Conservation (phyloP, 1,284 basidiomycete species). For the Athelia psychrophila region DNA sequence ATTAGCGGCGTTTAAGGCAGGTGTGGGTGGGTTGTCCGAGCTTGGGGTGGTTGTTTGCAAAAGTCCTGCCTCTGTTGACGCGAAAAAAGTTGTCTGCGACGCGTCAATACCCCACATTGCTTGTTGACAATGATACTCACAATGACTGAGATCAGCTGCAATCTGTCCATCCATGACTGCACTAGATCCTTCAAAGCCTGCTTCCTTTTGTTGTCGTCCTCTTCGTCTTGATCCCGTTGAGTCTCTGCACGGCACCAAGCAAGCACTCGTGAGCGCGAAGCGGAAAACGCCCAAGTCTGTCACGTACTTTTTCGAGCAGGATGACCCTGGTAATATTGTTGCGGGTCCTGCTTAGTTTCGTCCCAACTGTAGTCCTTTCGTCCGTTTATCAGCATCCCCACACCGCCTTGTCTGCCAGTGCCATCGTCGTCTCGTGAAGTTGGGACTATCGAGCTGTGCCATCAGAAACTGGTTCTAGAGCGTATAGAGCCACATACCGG, state of each 20-base stretch:
- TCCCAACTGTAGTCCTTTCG: background rate
- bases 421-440: background rate
- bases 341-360: background rate
- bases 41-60: slow-evolving; percentile 41
- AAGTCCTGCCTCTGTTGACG: slow-evolving; percentile 50
- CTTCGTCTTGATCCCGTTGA: slow-evolving; percentile 45
- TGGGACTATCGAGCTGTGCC: too few species aligned
- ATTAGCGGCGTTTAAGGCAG: slow-evolving; percentile 36
- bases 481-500: too few species aligned
- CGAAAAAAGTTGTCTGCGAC: slow-evolving; percentile 59
- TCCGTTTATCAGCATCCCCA: background rate
- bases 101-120: background rate
- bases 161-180: slow-evolving; percentile 57
- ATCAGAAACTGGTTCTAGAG: too few species aligned
- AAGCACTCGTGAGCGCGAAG: background rate
- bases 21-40: slow-evolving; percentile 10
- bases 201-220: slow-evolving; percentile 40
- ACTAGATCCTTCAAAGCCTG: slow-evolving; percentile 47
- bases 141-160: slow-evolving; percentile 57
- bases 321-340: background rate
- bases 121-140: slow-evolving; percentile 29
- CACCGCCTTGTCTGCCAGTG: too few species aligned
- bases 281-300: background rate
- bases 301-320: background rate
- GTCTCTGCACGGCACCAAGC: slow-evolving; percentile 29